Evolutionary conservation across 345 rosid species (phyloP).

Genomic region (Clarkia xantiana): DNA sequence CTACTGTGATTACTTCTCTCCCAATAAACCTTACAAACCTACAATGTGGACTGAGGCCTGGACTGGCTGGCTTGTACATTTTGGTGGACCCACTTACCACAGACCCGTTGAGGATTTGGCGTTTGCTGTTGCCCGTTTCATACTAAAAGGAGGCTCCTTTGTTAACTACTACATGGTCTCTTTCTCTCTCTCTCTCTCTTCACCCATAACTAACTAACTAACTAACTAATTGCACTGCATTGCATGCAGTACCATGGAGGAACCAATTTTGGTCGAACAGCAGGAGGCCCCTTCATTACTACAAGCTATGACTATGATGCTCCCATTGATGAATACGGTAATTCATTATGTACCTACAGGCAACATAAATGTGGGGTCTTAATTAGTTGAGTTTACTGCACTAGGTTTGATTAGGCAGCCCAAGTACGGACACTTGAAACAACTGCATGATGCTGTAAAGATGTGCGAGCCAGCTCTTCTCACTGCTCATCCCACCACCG

Average conservation of each 20-base stretch:
- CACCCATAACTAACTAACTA: not conserved
- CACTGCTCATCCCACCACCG: slow-evolving; percentile 29
- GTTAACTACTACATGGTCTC: slow-evolving; percentile 58
- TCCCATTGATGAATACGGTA: slow-evolving; percentile 68
- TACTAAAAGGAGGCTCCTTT: slow-evolving; percentile 53
- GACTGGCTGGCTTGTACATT: slow-evolving; percentile 55
- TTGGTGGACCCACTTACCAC: slow-evolving; percentile 33
- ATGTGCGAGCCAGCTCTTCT: slow-evolving; percentile 53
- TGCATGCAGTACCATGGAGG: slow-evolving; percentile 57
- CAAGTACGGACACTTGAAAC: slow-evolving; percentile 59
- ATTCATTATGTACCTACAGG: not conserved
- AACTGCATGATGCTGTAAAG: slow-evolving; percentile 58
- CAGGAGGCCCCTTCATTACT: slow-evolving; percentile 62
- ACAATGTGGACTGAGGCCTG: slow-evolving; percentile 63
- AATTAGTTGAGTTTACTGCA: not conserved
- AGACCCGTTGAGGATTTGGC: slow-evolving; percentile 63
- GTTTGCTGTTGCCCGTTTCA: slow-evolving; percentile 56
- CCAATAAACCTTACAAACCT: slow-evolving; percentile 58
- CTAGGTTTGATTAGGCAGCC: slow-evolving; percentile 75
- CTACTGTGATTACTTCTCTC: slow-evolving; percentile 36
- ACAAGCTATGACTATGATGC: slow-evolving; percentile 68
- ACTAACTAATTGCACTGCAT: not conserved
- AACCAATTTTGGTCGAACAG: slow-evolving; percentile 57
- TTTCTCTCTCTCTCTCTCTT: not conserved
- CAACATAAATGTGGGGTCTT: not conserved